Base-by-base conservation (phyloP, 805 yeast genomes). In the Wickerhamiella spandovensis region DNA sequence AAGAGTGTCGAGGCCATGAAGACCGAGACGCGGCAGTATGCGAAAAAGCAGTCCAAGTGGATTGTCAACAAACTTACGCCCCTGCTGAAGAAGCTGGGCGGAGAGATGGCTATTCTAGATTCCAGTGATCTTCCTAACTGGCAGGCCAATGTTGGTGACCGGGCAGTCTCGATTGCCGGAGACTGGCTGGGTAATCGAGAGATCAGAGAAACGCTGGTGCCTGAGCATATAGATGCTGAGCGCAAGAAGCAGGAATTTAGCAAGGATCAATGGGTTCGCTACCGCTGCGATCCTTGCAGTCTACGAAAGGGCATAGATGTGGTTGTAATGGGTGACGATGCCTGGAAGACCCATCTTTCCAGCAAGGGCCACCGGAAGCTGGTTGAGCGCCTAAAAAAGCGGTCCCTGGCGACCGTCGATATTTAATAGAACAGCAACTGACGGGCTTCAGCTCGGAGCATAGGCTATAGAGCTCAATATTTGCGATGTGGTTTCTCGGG, bases 1-100 rank as follows among this genome's bases (percentile, higher is more conserved):
- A 69, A 66, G 3, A 78, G 90, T 9, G 67, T 81, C 2, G 82
- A 77, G 12, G 71, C 77, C 32, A 92, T 92, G 97, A 89, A 90
- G 62, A 67, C 77, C 0, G 72, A 82, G 42, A 92, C 98, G 0
- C 68, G 95, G 49, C 84, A 82, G 59, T 92, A 92, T 64, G 95
- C 97, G 0, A 81, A 80, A 54, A 75, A 76, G 54, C 98, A 92
- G 62, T 79, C 87, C 12, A 88, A 87, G 62, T 92, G 97, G 97
- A 88, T 92, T 54, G 73, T 75, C 46, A 84, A 82, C 56, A 70
- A 79, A 52, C 65, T 92, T 13, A 72, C 81, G 0, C 77, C 79
- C 0, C 88, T 82, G 63, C 62, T 81, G 18, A 63, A 65, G 18
- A 70, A 73, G 30, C 71, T 79, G 47, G 85, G 85, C 0, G 87